Evolutionary conservation across 768 basidiomycete species (phyloP).

Genomic region (Hygrophoropsis aurantiaca): DNA sequence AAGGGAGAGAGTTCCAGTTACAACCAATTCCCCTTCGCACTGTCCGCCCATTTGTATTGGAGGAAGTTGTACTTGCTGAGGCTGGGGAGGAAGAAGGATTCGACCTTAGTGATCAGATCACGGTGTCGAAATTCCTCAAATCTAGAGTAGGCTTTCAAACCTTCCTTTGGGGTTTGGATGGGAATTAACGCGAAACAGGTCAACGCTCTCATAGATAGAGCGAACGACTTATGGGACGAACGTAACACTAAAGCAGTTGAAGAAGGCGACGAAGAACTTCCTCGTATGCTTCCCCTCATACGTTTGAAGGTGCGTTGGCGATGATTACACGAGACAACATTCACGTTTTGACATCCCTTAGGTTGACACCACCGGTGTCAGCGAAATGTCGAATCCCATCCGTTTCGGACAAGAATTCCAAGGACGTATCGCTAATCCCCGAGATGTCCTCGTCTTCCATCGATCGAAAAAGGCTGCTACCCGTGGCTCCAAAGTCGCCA

Average conservation of each 20-base stretch:
- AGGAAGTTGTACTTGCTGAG: constrained; percentile 74
- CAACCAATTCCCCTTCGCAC: constrained; percentile 86
- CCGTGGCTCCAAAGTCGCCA: constrained; percentile 55
- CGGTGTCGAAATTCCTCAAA: constrained; percentile 80
- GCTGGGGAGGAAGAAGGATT: constrained; percentile 76
- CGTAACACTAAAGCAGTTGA: constrained; percentile 60
- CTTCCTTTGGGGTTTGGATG: background rate
- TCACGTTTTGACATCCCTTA: constrained; percentile 18
- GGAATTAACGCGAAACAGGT: constrained; percentile 49
- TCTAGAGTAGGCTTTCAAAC: constrained; percentile 46
- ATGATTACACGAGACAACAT: background rate
- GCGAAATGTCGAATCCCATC: constrained; percentile 92
- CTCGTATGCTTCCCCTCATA: constrained; percentile 82
- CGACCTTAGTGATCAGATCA: constrained; percentile 78
- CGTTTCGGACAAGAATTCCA: constrained; percentile 96
- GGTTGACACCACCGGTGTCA: constrained; percentile 91
- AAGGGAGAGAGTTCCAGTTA: constrained; percentile 84
- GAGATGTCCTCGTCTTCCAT: constrained; percentile 90
- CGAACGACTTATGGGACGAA: constrained; percentile 77
- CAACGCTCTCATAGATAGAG: constrained; percentile 74
- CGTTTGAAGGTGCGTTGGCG: constrained; percentile 64
- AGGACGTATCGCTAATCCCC: constrained; percentile 88
- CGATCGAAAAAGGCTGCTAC: constrained; percentile 66
- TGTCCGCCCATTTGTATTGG: constrained; percentile 91
- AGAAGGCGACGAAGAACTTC: constrained; percentile 60